phyloP scores from a whole-genome alignment of 345 rosid species.

The Geranium rotundifolium region DNA sequence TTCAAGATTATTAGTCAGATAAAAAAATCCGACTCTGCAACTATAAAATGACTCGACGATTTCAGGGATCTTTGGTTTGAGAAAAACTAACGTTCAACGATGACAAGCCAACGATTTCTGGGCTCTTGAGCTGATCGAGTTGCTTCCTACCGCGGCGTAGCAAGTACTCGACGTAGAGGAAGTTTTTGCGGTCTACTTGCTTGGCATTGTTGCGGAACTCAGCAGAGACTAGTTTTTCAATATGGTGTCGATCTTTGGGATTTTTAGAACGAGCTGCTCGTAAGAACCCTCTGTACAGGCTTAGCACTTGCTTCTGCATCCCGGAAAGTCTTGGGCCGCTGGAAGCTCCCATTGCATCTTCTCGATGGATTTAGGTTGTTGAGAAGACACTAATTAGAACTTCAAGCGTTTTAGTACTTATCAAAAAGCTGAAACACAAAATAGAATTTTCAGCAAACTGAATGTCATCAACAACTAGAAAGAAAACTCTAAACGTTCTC shows the following conservation, averaged over 20 bases:
- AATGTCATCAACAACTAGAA: neutral
- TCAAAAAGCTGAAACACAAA: neutral
- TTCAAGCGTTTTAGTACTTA: too few relatives aligned
- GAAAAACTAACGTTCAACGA: conserved; percentile 24
- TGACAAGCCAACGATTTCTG: conserved; percentile 36
- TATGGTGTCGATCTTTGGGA: conserved; percentile 37
- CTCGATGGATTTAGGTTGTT: neutral
- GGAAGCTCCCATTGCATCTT: neutral
- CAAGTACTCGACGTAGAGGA: conserved; percentile 66
- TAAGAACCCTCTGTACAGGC: conserved; percentile 72
- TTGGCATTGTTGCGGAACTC: conserved; percentile 55
- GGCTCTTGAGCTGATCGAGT: conserved; percentile 66
- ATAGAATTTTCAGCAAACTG: neutral
- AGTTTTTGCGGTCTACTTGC: conserved; percentile 69
- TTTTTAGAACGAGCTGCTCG: conserved; percentile 66
- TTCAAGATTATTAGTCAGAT: too few relatives aligned
- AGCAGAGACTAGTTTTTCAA: conserved; percentile 49
- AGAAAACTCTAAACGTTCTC: too few relatives aligned
- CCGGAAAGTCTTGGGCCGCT: conserved; percentile 43
- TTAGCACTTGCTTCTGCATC: conserved; percentile 78
- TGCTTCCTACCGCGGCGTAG: conserved; percentile 72
- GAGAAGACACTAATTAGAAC: neutral
- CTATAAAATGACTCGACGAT: too few relatives aligned
- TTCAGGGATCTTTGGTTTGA: conserved; percentile 7
- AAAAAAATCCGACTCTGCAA: too few relatives aligned